These are phyloP conservation scores for Jamesozyma rosinii DNA, from an alignment of 805 yeast species.

Conservation along the genomic window DNA sequence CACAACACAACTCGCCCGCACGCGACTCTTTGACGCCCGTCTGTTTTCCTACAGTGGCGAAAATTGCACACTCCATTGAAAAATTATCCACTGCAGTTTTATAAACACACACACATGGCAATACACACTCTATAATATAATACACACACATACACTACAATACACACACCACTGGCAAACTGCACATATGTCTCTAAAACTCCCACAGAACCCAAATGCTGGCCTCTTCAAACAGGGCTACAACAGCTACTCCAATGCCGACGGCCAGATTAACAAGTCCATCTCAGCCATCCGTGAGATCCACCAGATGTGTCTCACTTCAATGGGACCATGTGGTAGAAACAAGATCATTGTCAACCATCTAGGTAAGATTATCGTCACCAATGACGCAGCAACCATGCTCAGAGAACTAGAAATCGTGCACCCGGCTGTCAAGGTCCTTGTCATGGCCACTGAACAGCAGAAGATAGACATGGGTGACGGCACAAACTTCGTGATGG, in stretches of 20 bases:
- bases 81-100: too few species aligned
- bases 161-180: too few species aligned
- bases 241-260: constrained; percentile 75
- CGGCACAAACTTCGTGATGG: constrained; percentile 82
- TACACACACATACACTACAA: too few species aligned
- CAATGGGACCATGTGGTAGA: constrained; percentile 96
- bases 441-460: constrained; percentile 94
- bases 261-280: constrained; percentile 89
- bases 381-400: constrained; percentile 98
- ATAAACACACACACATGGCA: too few species aligned
- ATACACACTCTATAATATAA: too few species aligned
- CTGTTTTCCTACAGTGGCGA: too few species aligned
- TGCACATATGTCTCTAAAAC: constrained; percentile 69
- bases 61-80: too few species aligned
- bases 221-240: constrained; percentile 95
- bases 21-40: too few species aligned
- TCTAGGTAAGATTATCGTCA: constrained; percentile 74
- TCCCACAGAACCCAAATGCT: constrained; percentile 87
- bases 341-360: constrained; percentile 91
- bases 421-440: constrained; percentile 92
- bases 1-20: too few species aligned
- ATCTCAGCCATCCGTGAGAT: constrained; percentile 92
- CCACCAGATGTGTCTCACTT: constrained; percentile 81
- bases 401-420: constrained; percentile 85
- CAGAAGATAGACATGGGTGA: constrained; percentile 98